Evolutionary conservation across 2,329 filamentous ascomycete species (phyloP).

Genomic region (Colletotrichum cereale): DNA sequence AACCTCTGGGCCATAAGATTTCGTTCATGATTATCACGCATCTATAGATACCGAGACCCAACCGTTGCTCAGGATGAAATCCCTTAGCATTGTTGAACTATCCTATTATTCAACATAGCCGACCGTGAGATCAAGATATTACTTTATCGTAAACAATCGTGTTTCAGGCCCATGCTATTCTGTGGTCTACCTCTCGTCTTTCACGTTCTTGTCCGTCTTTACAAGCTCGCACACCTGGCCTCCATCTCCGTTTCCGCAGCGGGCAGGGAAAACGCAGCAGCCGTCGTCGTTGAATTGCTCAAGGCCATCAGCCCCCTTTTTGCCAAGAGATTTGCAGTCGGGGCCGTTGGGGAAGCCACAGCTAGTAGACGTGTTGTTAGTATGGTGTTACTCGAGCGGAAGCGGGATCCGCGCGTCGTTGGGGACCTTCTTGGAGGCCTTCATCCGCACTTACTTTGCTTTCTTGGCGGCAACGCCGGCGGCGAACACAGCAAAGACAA

Average conservation of each 20-base stretch:
- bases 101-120: neutral
- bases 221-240: slow-evolving; percentile 27
- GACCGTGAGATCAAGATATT: neutral
- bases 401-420: neutral
- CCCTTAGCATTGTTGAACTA: neutral
- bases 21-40: neutral
- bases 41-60: neutral
- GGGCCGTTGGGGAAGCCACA: slow-evolving; percentile 24
- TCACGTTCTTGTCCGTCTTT: neutral
- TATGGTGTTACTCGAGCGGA: neutral
- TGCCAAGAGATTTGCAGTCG: slow-evolving; percentile 22
- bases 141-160: neutral
- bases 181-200: neutral
- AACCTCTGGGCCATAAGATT: too few relatives aligned
- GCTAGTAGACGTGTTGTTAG: neutral
- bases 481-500: neutral
- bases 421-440: neutral
- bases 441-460: neutral
- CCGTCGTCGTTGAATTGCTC: slow-evolving; percentile 31
- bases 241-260: slow-evolving; percentile 22
- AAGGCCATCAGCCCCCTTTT: slow-evolving; percentile 4
- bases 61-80: neutral
- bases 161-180: neutral
- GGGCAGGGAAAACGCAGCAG: slow-evolving; percentile 17
- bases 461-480: slow-evolving; percentile 5